These are phyloP conservation scores for Hamamelis virginiana DNA, from an alignment of 164 flowering plant species.

Conservation along the genomic window DNA sequence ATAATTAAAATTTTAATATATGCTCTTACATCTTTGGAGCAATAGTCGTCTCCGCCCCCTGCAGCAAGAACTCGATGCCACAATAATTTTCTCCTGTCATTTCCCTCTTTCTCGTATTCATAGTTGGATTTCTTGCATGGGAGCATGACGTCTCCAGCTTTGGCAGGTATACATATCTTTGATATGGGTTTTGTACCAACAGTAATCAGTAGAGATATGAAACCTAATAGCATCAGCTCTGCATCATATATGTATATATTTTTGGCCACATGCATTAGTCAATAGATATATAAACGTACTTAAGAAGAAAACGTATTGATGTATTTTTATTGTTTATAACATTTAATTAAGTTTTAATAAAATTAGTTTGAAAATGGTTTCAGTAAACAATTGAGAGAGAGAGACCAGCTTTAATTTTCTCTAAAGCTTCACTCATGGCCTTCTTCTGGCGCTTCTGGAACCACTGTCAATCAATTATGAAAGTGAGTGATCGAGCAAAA, in stretches of 20 bases:
- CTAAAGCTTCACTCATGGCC: slow-evolving; percentile 65
- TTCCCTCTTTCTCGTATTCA: not conserved
- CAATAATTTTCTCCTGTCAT: slow-evolving; percentile 34
- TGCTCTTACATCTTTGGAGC: slow-evolving; percentile 25
- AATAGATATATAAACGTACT: too few relatives aligned
- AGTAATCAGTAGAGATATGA: not conserved
- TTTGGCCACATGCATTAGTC: too few relatives aligned
- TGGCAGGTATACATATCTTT: not conserved
- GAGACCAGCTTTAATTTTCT: slow-evolving; percentile 60
- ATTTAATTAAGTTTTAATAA: too few relatives aligned
- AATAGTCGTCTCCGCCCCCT: slow-evolving; percentile 23
- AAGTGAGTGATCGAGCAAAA: too few relatives aligned
- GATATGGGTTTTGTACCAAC: not conserved
- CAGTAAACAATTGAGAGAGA: not conserved
- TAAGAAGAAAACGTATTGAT: too few relatives aligned
- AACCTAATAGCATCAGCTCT: slow-evolving; percentile 44
- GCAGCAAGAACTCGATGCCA: slow-evolving; percentile 53
- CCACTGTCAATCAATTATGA: slow-evolving; percentile 32
- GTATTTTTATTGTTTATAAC: too few relatives aligned
- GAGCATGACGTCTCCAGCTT: slow-evolving; percentile 31
- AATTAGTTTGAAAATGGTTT: not conserved
- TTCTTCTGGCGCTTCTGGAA: slow-evolving; percentile 56
- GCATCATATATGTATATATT: too few relatives aligned
- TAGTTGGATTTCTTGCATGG: slow-evolving; percentile 38
- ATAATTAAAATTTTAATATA: too few relatives aligned